Percentiles rank a stretch among this genome's conserved stretches.
Evolutionary conservation across 1,139 yeast genomes (phyloP).

Genomic region (Diutina rugosa): DNA sequence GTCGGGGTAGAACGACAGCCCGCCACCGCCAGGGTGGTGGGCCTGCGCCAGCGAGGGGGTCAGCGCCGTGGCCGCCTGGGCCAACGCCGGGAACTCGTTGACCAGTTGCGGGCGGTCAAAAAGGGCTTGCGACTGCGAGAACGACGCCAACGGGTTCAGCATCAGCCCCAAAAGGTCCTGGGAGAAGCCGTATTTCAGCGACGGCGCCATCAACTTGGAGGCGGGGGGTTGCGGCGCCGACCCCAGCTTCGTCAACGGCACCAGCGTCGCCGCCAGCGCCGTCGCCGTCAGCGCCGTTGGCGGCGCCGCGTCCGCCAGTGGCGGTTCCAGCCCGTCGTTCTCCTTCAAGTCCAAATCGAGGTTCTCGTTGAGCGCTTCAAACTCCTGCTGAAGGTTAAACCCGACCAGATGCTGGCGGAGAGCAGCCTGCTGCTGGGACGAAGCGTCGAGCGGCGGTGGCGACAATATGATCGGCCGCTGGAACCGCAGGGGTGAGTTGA

Average conservation of each 20-base stretch:
- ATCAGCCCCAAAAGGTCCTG: slow-evolving; percentile 2
- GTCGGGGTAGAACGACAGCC: slow-evolving; percentile 19
- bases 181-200: neutral
- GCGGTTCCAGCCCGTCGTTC: neutral
- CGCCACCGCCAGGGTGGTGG: slow-evolving; percentile 2
- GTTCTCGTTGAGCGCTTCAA: slow-evolving; percentile 33
- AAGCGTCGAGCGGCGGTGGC: slow-evolving; percentile 1
- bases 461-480: slow-evolving; percentile 1
- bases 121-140: neutral
- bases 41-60: neutral
- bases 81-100: slow-evolving; percentile 18
- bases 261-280: neutral
- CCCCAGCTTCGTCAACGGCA: slow-evolving; percentile 1
- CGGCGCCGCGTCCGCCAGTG: neutral
- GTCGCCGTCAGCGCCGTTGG: neutral
- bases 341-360: slow-evolving; percentile 29
- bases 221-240: neutral
- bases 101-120: slow-evolving; percentile 27
- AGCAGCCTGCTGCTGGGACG: slow-evolving; percentile 2
- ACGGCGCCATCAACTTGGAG: slow-evolving; percentile 2
- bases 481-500: slow-evolving; percentile 1
- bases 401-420: slow-evolving; percentile 15
- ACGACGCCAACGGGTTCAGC: neutral
- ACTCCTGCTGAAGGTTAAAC: slow-evolving; percentile 32
- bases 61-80: slow-evolving; percentile 2